phyloP scores from a whole-genome alignment of 768 basidiomycete species.

The Suillus bovinus region DNA sequence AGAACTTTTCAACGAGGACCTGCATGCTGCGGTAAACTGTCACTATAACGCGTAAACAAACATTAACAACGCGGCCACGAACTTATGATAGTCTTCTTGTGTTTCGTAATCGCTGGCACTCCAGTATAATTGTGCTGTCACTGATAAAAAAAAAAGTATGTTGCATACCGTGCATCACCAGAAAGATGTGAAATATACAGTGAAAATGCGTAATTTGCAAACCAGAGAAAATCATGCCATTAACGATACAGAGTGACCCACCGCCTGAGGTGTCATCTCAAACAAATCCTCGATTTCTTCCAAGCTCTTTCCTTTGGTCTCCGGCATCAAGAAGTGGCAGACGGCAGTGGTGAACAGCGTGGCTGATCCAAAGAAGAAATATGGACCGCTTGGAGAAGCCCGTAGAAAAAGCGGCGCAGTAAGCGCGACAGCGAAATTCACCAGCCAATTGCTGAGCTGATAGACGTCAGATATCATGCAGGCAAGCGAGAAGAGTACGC shows the following conservation, averaged over 20 bases:
- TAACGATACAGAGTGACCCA: background rate
- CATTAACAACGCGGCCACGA: background rate
- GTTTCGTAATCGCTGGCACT: no score
- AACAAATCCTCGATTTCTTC: conserved; percentile 44
- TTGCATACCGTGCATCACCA: background rate
- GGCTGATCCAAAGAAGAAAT: conserved; percentile 46
- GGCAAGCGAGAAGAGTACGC: background rate
- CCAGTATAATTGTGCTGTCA: background rate
- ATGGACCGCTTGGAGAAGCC: conserved; percentile 44
- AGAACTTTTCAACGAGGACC: no score
- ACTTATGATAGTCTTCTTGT: no score
- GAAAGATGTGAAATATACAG: background rate
- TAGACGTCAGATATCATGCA: conserved; percentile 9
- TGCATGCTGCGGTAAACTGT: no score
- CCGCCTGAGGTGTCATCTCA: conserved; percentile 16
- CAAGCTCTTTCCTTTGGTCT: conserved; percentile 45
- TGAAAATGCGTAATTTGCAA: background rate
- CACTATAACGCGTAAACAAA: background rate
- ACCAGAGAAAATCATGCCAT: background rate
- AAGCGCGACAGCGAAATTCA: conserved; percentile 46
- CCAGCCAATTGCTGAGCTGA: conserved; percentile 28
- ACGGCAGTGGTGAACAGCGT: conserved; percentile 38
- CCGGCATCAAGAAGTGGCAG: conserved; percentile 42
- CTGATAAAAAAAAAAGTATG: background rate
- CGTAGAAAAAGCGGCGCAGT: conserved; percentile 48